phyloP scores from a whole-genome alignment of 495 filamentous ascomycete species.

The Penicillium riverlandense region DNA sequence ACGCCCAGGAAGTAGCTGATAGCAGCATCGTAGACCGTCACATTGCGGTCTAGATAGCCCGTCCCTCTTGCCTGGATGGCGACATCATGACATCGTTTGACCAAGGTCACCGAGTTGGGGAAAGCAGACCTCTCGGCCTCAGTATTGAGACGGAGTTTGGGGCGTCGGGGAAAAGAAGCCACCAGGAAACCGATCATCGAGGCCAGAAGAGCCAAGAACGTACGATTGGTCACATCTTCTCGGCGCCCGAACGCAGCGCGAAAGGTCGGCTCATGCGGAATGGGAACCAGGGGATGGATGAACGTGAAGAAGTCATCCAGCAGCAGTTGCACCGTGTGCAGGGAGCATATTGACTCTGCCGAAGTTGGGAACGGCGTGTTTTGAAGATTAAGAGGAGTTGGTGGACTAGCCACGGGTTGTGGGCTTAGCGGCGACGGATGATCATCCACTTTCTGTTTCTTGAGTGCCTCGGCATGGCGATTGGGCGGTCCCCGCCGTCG shows the following conservation, averaged over 20 bases:
- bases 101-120: constrained; percentile 62
- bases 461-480: constrained; percentile 75
- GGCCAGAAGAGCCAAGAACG: constrained; percentile 70
- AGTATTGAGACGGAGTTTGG: constrained; percentile 59
- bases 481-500: constrained; percentile 81
- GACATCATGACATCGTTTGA: constrained; percentile 66
- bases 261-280: constrained; percentile 84
- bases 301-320: constrained; percentile 88
- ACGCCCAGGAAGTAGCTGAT: constrained; percentile 79
- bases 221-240: constrained; percentile 59
- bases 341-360: constrained; percentile 69
- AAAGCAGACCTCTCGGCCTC: constrained; percentile 39
- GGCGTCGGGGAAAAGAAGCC: constrained; percentile 75
- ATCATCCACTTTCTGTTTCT: constrained; percentile 52
- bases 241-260: constrained; percentile 60
- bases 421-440: constrained; percentile 17
- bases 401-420: not conserved
- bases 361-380: constrained; percentile 29
- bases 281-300: constrained; percentile 77
- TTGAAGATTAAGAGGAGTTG: constrained; percentile 8
- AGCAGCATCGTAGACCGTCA: constrained; percentile 72
- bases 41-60: constrained; percentile 57
- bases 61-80: constrained; percentile 64
- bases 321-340: constrained; percentile 56
- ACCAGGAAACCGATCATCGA: constrained; percentile 74